These are phyloP conservation scores for Delonix regia DNA, from an alignment of 306 rosid species.

Conservation along the genomic window DNA sequence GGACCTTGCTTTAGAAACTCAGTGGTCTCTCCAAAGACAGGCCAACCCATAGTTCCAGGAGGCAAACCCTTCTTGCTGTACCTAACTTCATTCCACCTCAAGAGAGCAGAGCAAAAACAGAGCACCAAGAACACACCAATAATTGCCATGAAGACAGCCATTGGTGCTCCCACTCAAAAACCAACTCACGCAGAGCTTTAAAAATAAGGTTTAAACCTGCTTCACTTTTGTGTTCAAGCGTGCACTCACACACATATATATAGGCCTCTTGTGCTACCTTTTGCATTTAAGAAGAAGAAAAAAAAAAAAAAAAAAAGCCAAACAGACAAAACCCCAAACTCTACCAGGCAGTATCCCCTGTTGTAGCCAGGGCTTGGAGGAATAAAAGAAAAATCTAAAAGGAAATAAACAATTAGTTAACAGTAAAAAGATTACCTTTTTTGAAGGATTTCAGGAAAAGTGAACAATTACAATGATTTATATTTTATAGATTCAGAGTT, in stretches of 20 bases:
- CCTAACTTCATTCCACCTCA: constrained; percentile 84
- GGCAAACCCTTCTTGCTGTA: constrained; percentile 88
- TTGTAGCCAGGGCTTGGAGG: constrained; percentile 34
- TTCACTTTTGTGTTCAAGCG: constrained; percentile 43
- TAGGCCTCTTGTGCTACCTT: constrained; percentile 57
- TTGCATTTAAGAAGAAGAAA: constrained; percentile 19
- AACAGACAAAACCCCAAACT: constrained; percentile 60
- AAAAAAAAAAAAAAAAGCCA: constrained; percentile 37
- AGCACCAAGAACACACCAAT: constrained; percentile 53
- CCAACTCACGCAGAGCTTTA: constrained; percentile 29
- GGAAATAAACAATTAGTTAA: constrained; percentile 3
- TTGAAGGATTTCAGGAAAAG: constrained; percentile 37
- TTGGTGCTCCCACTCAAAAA: constrained; percentile 54
- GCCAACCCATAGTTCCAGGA: constrained; percentile 99
- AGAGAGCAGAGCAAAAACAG: constrained; percentile 87
- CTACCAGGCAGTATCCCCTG: constrained; percentile 61
- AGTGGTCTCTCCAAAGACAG: constrained; percentile 90
- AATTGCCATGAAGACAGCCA: constrained; percentile 64
- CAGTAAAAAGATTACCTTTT: constrained; percentile 30
- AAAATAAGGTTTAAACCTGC: constrained; percentile 42
- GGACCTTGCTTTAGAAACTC: constrained; percentile 99
- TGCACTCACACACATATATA: constrained; percentile 61
- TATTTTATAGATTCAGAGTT: neutral
- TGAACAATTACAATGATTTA: constrained; percentile 4
- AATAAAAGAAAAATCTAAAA: neutral